These are phyloP conservation scores for Stagonosporopsis chrysanthemi DNA, from an alignment of 2,329 filamentous ascomycete species.

Conservation along the genomic window DNA sequence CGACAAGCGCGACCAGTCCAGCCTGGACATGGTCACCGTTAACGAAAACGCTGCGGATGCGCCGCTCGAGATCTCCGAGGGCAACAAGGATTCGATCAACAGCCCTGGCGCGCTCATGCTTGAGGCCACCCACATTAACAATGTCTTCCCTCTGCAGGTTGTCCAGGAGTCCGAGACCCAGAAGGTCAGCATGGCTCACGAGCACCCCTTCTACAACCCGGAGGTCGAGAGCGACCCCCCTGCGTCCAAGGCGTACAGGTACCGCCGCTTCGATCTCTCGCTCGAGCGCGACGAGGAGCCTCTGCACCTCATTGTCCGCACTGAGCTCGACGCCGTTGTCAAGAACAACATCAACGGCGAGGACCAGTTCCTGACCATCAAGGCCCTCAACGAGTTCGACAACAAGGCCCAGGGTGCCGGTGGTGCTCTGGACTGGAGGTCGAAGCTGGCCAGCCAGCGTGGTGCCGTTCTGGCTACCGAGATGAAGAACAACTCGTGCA, in stretches of 20 bases:
- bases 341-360: constrained; percentile 94
- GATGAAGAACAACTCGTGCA: constrained; percentile 99
- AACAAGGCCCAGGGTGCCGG: constrained; percentile 95
- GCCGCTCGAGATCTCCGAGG: constrained; percentile 87
- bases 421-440: constrained; percentile 94
- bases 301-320: constrained; percentile 89
- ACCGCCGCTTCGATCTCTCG: constrained; percentile 94
- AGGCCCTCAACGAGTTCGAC: constrained; percentile 99
- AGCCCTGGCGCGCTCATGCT: constrained; percentile 90
- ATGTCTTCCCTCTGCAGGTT: constrained; percentile 98
- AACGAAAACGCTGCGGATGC: constrained; percentile 98
- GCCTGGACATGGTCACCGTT: constrained; percentile 96
- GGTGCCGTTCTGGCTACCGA: constrained; percentile 98
- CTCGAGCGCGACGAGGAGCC: constrained; percentile 91
- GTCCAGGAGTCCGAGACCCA: constrained; percentile 80
- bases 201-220: constrained; percentile 97
- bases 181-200: constrained; percentile 84
- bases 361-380: constrained; percentile 89
- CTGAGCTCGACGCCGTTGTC: constrained; percentile 92
- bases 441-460: constrained; percentile 90
- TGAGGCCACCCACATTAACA: constrained; percentile 99
- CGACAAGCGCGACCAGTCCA: constrained; percentile 96
- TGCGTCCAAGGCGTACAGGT: constrained; percentile 97
- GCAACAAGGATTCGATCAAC: constrained; percentile 94
- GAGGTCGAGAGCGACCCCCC: constrained; percentile 91